Base-by-base conservation (phyloP, 192 early-diverging fungal species). In the Jimgerdemannia flammicorona region DNA sequence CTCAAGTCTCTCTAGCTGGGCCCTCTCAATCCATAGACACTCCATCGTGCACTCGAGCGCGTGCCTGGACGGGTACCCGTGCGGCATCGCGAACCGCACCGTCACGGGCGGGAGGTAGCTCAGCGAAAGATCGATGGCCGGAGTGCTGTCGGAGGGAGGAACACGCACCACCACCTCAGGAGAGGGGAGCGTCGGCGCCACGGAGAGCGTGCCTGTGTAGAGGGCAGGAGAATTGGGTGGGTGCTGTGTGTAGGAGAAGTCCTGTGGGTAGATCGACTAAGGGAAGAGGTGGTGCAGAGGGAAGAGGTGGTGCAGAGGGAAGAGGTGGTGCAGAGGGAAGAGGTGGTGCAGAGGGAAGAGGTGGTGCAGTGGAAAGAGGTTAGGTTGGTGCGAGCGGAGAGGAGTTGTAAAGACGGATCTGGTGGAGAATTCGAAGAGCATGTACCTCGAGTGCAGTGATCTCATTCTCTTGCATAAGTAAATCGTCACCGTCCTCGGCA, bases 251-350 rank as follows among this genome's bases (percentile, higher is more conserved):
- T 77, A 77, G 43, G 65, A 72, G 66, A 77, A 77, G 72, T 77
- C 72, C 69, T 77, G 76, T 43, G 64, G 64, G 19, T 77, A 77
- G 67, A 77, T 77, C 41, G 76, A 70, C 76, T 77, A n/a, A 18
- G 64, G 64, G 14, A 65, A 65, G 29, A 29, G 29, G 29, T 29
- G 29, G 29, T 29, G 29, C 29, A 29, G 29, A 0, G 29, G 29
- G 1, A 29, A 29, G 29, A 29, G 29, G 29, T 29, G n/a, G n/a
- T n/a, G n/a, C n/a, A n/a, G n/a, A n/a, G n/a, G n/a, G n/a, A n/a
- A n/a, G n/a, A n/a, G 29, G 29, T 29, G 29, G 29, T 29, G 29
- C 29, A 29, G 29, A 0, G 29, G 29, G 1, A 29, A 29, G 29
- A 29, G 29, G 29, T 29, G n/a, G n/a, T n/a, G n/a, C n/a, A n/a